Conservation (phyloP, 192 early-diverging fungal genomes). For the Rhizophagus clarus region DNA sequence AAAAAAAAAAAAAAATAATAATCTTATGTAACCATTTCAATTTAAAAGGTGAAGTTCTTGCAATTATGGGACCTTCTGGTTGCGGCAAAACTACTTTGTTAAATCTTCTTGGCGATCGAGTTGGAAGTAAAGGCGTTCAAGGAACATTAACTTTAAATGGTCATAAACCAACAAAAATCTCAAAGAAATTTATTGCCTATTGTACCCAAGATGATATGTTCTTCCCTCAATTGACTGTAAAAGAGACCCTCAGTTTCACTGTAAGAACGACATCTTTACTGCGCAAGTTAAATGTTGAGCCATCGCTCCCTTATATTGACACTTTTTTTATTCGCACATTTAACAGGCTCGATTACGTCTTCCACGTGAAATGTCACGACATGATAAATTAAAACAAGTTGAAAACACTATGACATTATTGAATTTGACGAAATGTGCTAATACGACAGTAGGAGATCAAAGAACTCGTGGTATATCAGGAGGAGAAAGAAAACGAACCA, state of each 20-base stretch:
- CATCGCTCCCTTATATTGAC: conserved; percentile 40
- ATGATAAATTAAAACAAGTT: too few relatives aligned
- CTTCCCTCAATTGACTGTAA: conserved; percentile 44
- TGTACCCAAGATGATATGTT: conserved; percentile 59
- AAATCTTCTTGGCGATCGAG: conserved; percentile 58
- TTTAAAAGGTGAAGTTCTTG: conserved; percentile 35
- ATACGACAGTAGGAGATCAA: conserved; percentile 67
- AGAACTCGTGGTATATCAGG: conserved; percentile 73
- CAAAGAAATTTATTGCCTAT: conserved; percentile 64
- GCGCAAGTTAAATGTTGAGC: too few relatives aligned
- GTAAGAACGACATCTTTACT: conserved; percentile 22
- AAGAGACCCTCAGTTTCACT: conserved; percentile 65
- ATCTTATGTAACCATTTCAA: too few relatives aligned
- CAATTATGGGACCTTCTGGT: too few relatives aligned
- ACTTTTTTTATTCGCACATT: conserved; percentile 23
- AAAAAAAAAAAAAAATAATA: neutral
- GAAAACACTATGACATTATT: conserved; percentile 65
- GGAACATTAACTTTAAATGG: conserved; percentile 24
- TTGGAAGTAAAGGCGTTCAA: conserved; percentile 43
- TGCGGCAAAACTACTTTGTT: too few relatives aligned
- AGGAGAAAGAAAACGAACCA: conserved; percentile 73
- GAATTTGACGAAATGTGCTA: conserved; percentile 63
- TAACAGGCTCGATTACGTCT: too few relatives aligned
- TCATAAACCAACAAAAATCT: too few relatives aligned
- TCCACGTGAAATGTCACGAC: too few relatives aligned